These are phyloP conservation scores for Aspergillus spinulosporus DNA, from an alignment of 2,329 filamentous ascomycete species.

Conservation along the genomic window DNA sequence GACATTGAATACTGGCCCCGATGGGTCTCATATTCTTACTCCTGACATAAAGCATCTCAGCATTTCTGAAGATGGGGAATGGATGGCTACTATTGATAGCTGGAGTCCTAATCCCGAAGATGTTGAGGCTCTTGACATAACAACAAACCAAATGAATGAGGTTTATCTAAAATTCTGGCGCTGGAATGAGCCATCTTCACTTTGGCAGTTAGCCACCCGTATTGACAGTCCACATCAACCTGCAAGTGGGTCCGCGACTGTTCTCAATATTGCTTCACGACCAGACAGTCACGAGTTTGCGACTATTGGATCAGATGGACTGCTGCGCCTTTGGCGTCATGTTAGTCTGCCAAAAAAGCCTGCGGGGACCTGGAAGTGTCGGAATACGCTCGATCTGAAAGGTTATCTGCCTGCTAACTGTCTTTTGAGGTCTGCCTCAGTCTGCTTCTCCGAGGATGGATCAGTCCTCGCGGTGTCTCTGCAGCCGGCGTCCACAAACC, in stretches of 20 bases:
- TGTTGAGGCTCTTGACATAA: slow-evolving; percentile 56
- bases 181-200: slow-evolving; percentile 57
- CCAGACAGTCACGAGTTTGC: slow-evolving; percentile 72
- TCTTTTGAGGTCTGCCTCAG: slow-evolving; percentile 55
- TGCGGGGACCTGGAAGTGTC: slow-evolving; percentile 73
- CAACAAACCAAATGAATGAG: slow-evolving; percentile 56
- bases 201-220: slow-evolving; percentile 75
- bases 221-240: slow-evolving; percentile 78
- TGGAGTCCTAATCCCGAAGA: slow-evolving; percentile 78
- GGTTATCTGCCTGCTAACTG: slow-evolving; percentile 23
- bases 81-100: slow-evolving; percentile 89
- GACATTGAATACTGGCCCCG: slow-evolving; percentile 71
- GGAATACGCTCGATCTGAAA: slow-evolving; percentile 55
- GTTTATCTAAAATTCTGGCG: slow-evolving; percentile 90
- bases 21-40: slow-evolving; percentile 70
- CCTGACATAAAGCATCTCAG: slow-evolving; percentile 74
- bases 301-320: slow-evolving; percentile 78
- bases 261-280: slow-evolving; percentile 73
- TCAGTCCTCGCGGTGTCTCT: slow-evolving; percentile 71
- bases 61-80: slow-evolving; percentile 77
- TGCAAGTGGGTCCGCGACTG: slow-evolving; percentile 53
- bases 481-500: slow-evolving; percentile 45
- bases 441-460: slow-evolving; percentile 81
- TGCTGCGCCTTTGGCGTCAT: slow-evolving; percentile 79
- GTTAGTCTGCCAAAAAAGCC: slow-evolving; percentile 57